Percentiles rank a stretch among this genome's conserved stretches.
Conservation (phyloP, 108 stramenopile species). For the Nannochloropsis salina region DNA sequence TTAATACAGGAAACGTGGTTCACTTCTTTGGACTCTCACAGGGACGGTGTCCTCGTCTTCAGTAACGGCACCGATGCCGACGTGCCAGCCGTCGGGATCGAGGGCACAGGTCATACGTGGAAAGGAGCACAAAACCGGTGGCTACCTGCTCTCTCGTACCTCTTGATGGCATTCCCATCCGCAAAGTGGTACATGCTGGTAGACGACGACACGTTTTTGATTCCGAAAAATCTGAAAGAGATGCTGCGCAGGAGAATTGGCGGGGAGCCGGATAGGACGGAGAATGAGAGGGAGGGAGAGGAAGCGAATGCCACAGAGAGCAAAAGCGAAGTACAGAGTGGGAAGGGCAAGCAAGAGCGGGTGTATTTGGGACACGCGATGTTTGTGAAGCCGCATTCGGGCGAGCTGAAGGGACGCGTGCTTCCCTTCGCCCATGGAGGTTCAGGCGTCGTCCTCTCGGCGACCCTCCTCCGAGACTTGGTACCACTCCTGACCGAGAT, state of each 20-base stretch:
- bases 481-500: background rate
- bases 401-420: background rate
- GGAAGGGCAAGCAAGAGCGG: no score
- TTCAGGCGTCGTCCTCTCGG: background rate
- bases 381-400: background rate
- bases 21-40: background rate
- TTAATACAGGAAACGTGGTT: background rate
- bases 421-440: background rate
- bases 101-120: background rate
- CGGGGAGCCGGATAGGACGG: background rate
- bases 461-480: background rate
- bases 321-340: no score
- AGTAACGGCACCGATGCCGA: background rate
- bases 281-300: background rate
- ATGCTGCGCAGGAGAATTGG: background rate
- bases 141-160: background rate
- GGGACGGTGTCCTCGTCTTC: background rate
- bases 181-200: slow-evolving; percentile 2
- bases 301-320: background rate
- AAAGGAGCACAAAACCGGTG: background rate
- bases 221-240: background rate
- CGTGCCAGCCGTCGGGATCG: background rate
- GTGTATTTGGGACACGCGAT: background rate
- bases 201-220: slow-evolving; percentile 5
- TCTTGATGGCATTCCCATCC: background rate